phyloP scores from a whole-genome alignment of 2,329 filamentous ascomycete species.

The Akanthomyces dipterigenus region DNA sequence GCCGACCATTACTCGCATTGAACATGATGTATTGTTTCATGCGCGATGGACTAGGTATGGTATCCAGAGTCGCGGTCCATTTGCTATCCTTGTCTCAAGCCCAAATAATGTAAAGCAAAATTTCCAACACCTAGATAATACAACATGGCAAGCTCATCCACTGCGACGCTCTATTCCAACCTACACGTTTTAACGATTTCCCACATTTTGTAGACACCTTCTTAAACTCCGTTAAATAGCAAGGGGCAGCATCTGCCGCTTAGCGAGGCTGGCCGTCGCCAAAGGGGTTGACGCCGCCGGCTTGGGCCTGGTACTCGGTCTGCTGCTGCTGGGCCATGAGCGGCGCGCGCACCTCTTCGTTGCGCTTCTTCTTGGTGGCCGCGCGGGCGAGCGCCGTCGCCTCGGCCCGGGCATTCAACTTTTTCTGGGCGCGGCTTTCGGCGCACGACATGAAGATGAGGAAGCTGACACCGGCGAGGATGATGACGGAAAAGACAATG shows the following conservation, averaged over 20 bases:
- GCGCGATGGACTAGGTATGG: not conserved
- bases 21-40: not conserved
- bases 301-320: conserved; percentile 15
- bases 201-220: not conserved
- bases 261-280: conserved; percentile 25
- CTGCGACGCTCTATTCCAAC: not conserved
- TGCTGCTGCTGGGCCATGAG: conserved; percentile 25
- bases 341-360: conserved; percentile 27
- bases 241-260: not conserved
- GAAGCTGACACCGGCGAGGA: conserved; percentile 30
- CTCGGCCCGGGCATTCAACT: conserved; percentile 39
- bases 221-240: conserved; percentile 2
- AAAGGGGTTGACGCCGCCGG: conserved; percentile 27
- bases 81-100: not conserved
- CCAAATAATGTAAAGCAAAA: not conserved
- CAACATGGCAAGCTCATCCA: not conserved
- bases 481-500: conserved; percentile 37
- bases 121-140: not conserved
- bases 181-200: not conserved
- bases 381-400: conserved; percentile 44
- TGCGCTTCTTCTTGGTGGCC: conserved; percentile 37
- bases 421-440: conserved; percentile 39
- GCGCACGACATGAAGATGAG: conserved; percentile 47
- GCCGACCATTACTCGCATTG: not conserved
- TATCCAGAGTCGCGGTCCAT: not conserved